Base-by-base conservation (phyloP, 1,284 basidiomycete species). In the Boletellus dicymbophilus region DNA sequence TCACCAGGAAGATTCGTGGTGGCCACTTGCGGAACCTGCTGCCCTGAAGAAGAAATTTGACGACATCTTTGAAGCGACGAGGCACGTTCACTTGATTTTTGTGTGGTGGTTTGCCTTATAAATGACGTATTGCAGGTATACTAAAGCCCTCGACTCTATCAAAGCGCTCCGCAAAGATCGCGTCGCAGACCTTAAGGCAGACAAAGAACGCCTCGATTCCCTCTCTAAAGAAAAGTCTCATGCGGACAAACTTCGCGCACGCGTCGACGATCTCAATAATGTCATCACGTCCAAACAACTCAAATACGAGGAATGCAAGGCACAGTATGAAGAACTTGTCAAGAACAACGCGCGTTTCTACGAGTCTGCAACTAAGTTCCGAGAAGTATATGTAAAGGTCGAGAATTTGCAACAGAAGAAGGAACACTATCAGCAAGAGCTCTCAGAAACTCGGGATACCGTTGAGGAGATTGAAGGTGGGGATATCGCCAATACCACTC, bases 1-100 rank as follows among this genome's bases (percentile, higher is more conserved):
- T 70, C 97, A 99, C 70, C 97, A 99, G 72, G 97, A 99, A 65
- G 97, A 99, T 51, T 95, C 93, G 1, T 98, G 95, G 63, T 99
- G 97, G 97, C 97, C 97, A 0, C 78, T 99, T 13, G 81, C 95
- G 0, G 97, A 99, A 62, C 91, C 96, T 0, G 77, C 92, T 1
- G 81, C 85, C 1, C 72, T 99, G 36, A 99, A 99, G 78, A 98
- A 98, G 79, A 97, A 97, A 68, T 98, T 97, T 57, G 97, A 99
- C 62, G 97, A 99, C 63, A 99, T 99, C 57, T 99, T 99, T 60
- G 97, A 99, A 68, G 97, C 97, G 1, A 99, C 96, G 2, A 89
- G 89, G 92, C 93, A 51, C 46, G 60, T 57, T 7, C 12, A 16
- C 18, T 1, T 12, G 20, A 18, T 20, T 12, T 27, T 11, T 20